These are phyloP conservation scores for Zygosaccharomyces pseudobailii DNA, from an alignment of 1,139 yeast genomes.

Conservation along the genomic window DNA sequence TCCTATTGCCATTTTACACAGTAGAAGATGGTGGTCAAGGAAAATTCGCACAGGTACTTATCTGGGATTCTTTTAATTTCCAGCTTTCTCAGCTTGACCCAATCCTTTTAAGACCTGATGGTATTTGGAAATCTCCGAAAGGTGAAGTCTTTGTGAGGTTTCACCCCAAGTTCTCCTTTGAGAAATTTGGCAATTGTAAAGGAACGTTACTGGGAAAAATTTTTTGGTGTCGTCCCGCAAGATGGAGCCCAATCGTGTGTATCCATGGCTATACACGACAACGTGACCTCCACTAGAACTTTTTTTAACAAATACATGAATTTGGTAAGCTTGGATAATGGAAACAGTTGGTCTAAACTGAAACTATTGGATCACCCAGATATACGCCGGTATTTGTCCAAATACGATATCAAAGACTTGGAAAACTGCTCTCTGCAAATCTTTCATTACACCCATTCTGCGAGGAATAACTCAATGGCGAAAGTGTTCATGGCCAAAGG, in stretches of 20 bases:
- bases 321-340: constrained; percentile 46
- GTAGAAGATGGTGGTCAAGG: neutral
- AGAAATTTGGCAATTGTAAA: neutral
- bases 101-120: neutral
- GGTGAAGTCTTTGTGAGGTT: neutral
- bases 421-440: constrained; percentile 44
- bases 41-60: constrained; percentile 1
- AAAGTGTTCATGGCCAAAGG: constrained; percentile 1
- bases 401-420: constrained; percentile 53
- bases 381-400: constrained; percentile 37
- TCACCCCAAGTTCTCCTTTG: constrained; percentile 16
- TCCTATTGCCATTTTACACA: constrained; percentile 2
- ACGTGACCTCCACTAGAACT: neutral
- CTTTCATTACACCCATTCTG: constrained; percentile 22
- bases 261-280: neutral
- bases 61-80: constrained; percentile 3
- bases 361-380: constrained; percentile 42
- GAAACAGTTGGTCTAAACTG: constrained; percentile 55
- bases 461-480: neutral
- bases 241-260: neutral
- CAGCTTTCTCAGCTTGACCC: neutral
- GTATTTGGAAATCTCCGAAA: neutral
- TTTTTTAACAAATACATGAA: neutral
- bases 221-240: neutral
- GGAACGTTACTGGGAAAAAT: neutral